Percentiles rank a stretch among this genome's conserved stretches.
Evolutionary conservation across 2,329 filamentous ascomycete genomes (phyloP).

Genomic region (Aspergillus pseudoviridinutans): DNA sequence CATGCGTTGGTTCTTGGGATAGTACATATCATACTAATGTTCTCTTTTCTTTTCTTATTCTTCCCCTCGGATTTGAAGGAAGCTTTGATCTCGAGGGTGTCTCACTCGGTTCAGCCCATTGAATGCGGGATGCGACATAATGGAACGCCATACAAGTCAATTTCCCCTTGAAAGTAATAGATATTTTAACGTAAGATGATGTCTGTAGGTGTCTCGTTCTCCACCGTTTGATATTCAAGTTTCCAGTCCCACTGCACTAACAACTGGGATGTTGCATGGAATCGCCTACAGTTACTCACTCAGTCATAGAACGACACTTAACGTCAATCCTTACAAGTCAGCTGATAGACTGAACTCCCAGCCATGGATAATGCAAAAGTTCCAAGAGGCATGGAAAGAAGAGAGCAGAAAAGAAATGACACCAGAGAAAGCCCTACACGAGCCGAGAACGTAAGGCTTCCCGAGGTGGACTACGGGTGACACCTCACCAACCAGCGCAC

Average conservation of each 20-base stretch:
- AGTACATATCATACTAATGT: background rate
- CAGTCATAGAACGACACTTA: background rate
- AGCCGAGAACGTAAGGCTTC: background rate
- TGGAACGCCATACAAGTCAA: background rate
- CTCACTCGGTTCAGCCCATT: background rate
- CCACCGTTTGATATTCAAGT: too few species aligned
- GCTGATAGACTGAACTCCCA: background rate
- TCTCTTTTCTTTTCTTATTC: background rate
- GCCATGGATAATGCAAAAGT: background rate
- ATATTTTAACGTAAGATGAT: conserved; percentile 2
- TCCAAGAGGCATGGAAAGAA: background rate
- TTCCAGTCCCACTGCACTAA: background rate
- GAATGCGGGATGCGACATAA: conserved; percentile 5
- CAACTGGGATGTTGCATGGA: background rate
- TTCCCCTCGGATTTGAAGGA: background rate
- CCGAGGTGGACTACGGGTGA: conserved; percentile 7
- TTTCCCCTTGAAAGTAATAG: background rate
- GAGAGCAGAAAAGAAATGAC: too few species aligned
- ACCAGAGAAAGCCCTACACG: background rate
- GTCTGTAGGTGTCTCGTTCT: background rate
- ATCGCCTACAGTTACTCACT: background rate
- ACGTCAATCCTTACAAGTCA: background rate
- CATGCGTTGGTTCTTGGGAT: background rate
- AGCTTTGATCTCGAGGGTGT: background rate
- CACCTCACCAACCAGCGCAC: conserved; percentile 17